Percentiles rank a stretch among this genome's conserved stretches.
Evolutionary conservation across 257 asterid species (phyloP).

Genomic region (Solanum neorickii): DNA sequence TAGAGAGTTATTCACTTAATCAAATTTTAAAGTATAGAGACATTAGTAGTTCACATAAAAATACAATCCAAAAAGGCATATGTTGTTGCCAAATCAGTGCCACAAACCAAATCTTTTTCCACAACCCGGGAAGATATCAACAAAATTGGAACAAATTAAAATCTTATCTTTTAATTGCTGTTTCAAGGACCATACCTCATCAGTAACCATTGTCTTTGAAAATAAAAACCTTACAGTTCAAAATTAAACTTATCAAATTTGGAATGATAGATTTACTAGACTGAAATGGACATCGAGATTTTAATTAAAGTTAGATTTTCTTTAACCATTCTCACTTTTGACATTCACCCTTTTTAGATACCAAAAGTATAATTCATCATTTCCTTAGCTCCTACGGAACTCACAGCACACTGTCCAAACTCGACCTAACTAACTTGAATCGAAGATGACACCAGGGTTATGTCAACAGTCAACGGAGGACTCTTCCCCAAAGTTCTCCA

Average conservation of each 20-base stretch:
- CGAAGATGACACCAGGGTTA: not conserved
- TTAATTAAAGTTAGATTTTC: not conserved
- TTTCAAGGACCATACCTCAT: not conserved
- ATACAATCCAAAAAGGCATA: not conserved
- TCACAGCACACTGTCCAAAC: not conserved
- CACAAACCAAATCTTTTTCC: not conserved
- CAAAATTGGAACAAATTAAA: not conserved
- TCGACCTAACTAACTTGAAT: not conserved
- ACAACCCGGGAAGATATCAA: not conserved
- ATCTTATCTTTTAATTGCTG: not conserved
- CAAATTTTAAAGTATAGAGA: not conserved
- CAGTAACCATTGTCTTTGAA: not conserved
- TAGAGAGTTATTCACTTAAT: not conserved
- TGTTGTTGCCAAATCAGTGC: not conserved
- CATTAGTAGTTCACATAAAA: not conserved
- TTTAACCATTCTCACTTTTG: not conserved
- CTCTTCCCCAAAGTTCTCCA: not conserved
- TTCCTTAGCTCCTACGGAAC: not conserved
- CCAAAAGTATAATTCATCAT: not conserved
- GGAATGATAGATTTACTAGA: not conserved
- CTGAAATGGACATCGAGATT: not conserved
- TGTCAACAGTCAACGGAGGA: not conserved
- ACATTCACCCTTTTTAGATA: not conserved
- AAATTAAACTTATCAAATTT: not conserved
- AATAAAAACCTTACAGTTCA: not conserved